Evolutionary conservation across 2,329 filamentous ascomycete genomes (phyloP), one percentile per base, ranked within the genome.

Genomic region (Zymoseptoria tritici): DNA sequence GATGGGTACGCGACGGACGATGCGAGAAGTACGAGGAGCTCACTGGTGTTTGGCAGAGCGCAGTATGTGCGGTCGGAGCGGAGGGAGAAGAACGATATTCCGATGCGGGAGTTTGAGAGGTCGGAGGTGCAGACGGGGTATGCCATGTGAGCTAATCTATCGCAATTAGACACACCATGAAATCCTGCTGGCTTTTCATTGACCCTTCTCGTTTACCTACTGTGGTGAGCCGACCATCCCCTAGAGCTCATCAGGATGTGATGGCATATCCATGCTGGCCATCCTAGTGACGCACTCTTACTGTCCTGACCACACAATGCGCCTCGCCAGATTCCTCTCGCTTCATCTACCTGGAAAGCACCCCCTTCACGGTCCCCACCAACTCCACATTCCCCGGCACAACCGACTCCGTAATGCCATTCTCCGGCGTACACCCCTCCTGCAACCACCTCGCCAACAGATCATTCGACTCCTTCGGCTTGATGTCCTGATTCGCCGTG

Each of bases 401-500:
- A 60, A 78, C 76, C 19, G 78, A 67, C 68, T 86, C 84, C 49
- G 74, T 75, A 58, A 86, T 83, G 0, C 81, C 83, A 4, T 74
- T 80, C n/a, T 75, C 71, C 6, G 73, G 76, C 2, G 70, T 81
- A 70, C 73, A 79, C 0, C 85, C 85, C 55, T 76, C 74, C 63
- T 87, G 80, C 62, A 94, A 71, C 93, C 93, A 97, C 61, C 80
- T 79, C 64, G 80, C 80, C 60, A 99, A 74, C 70, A 99, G 68
- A 60, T 90, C 86, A 71, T 99, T 99, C 77, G 92, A 96, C 79
- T 99, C 93, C 75, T 89, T 92, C 0, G 94, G 93, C 78, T 97
- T 97, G 69, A 97, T 84, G 7, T 80, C 74, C 53, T 80, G 75
- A 65, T 86, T 83, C 9, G 85, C 84, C 0, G 94, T 99, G 20